A percentile compares a stretch with the other conserved stretches of the same genome.
These are phyloP conservation scores for Papilionanthe hybrid DNA, from an alignment of 116 monocot genomes.

Conservation along the genomic window DNA sequence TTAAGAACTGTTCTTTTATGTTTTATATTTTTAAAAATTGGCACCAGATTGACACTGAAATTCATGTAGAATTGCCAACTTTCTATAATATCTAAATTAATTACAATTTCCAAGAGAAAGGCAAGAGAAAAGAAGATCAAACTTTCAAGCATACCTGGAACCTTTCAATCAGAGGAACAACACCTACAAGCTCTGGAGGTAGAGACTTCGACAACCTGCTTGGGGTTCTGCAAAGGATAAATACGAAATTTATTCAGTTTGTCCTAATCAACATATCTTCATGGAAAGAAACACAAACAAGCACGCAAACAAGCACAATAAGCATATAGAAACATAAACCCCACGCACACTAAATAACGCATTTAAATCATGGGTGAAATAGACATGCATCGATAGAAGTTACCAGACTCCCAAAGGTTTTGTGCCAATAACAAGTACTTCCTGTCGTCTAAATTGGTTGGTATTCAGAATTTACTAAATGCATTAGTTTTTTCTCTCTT, in stretches of 20 bases:
- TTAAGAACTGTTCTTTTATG: background rate
- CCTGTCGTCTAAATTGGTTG: background rate
- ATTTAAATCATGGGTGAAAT: background rate
- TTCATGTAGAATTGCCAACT: background rate
- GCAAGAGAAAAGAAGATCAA: background rate
- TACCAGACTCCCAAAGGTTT: background rate
- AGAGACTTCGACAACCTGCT: conserved; percentile 65
- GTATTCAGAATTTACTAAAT: background rate
- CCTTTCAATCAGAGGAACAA: conserved; percentile 75
- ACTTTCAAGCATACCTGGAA: conserved; percentile 63
- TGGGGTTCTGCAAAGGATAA: conserved; percentile 64
- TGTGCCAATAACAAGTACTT: background rate
- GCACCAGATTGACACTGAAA: background rate
- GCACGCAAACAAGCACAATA: background rate
- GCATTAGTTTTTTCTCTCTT: background rate
- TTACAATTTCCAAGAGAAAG: background rate
- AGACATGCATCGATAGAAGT: background rate
- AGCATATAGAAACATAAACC: background rate
- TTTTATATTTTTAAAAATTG: background rate
- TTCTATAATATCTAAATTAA: background rate
- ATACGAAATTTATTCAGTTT: background rate
- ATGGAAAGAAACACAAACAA: background rate
- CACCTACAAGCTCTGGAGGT: conserved; percentile 74
- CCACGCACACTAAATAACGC: background rate
- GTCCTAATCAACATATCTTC: background rate